Base-by-base conservation (phyloP, 176 grass and related monocot species). In the Musa schizocarpa region DNA sequence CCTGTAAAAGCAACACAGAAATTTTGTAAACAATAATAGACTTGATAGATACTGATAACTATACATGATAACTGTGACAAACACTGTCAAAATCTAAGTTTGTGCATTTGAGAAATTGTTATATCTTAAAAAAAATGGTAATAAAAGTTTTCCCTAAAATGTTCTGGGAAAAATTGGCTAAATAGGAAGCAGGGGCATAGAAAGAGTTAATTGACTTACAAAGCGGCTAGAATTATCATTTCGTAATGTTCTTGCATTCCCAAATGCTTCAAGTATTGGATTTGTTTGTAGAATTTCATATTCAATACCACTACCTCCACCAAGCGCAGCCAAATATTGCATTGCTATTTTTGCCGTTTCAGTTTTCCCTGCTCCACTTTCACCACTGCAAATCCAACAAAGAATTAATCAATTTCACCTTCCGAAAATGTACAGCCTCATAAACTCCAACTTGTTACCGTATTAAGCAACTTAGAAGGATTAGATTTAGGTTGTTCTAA, bases 171-270 rank as follows among this genome's bases (percentile, higher is more conserved):
- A 2, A 27, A 50, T 50, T 17, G 50, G 34, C 34, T 50, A 50
- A 19, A n/a, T 9, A 11, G 25, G 51, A 2, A 23, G 0, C 17
- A 78, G 61, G 53, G 66, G 4, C 50, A 5, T 67, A 25, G 76
- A 54, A 84, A 14, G 26, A 75, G 80, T 52, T 69, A 83, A 65
- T 77, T 76, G 82, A 80, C 91, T 94, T 84, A 99, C 95, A 21
- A 99, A 99, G 64, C 95, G 90, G 86, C 95, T 99, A 73, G 95
- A 99, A 65, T 99, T 99, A 75, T 99, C 90, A 83, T 99, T 99
- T 80, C 90, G 85, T 73, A 87, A 81, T 84, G 95, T 99, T 74
- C 93, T 99, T 81, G 95, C 95, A 83, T 99, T 99, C 69, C 95
- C 95, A 89, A 99, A 99, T 72, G 95, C 95, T 83, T 99, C 95